These are phyloP conservation scores for Fomes fomentarius DNA, from an alignment of 1,284 basidiomycete genomes.

Conservation along the genomic window DNA sequence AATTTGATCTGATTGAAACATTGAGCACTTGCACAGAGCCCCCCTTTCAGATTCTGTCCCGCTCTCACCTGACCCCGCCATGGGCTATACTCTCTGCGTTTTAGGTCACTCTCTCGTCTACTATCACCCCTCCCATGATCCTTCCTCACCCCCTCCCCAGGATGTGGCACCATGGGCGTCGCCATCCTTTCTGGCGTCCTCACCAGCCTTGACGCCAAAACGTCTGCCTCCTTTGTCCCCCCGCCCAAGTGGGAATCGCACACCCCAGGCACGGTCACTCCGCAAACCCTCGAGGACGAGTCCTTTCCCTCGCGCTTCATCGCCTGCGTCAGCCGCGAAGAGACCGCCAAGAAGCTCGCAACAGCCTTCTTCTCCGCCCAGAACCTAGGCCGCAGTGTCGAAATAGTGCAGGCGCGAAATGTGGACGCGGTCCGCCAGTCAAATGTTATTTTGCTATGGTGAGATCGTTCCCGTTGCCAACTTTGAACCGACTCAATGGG, in stretches of 20 bases:
- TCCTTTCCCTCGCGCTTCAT: conserved; percentile 84
- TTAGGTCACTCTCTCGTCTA: conserved; percentile 48
- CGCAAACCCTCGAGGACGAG: conserved; percentile 57
- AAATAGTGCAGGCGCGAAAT: conserved; percentile 75
- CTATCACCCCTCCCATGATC: conserved; percentile 2
- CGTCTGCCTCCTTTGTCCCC: conserved; percentile 32
- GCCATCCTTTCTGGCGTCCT: conserved; percentile 93
- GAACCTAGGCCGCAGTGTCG: conserved; percentile 61
- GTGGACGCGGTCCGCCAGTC: conserved; percentile 72
- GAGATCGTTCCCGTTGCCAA: conserved; percentile 29
- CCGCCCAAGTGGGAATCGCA: conserved; percentile 78
- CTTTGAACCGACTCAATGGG: not conserved
- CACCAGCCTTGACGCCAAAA: conserved; percentile 65
- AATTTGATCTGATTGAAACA: conserved; percentile 16
- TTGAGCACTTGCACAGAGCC: conserved; percentile 9
- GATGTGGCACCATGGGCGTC: conserved; percentile 99
- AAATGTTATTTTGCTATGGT: conserved; percentile 92
- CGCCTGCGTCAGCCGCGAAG: conserved; percentile 85
- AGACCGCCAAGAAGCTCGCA: conserved; percentile 75
- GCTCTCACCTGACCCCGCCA: conserved; percentile 31
- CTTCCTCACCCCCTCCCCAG: conserved; percentile 43
- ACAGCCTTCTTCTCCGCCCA: conserved; percentile 64
- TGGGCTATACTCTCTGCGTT: conserved; percentile 68
- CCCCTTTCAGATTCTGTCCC: conserved; percentile 8
- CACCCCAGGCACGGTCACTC: conserved; percentile 83